Base-by-base conservation (phyloP, 352 stramenopile species). In the Pythium aphanidermatum region DNA sequence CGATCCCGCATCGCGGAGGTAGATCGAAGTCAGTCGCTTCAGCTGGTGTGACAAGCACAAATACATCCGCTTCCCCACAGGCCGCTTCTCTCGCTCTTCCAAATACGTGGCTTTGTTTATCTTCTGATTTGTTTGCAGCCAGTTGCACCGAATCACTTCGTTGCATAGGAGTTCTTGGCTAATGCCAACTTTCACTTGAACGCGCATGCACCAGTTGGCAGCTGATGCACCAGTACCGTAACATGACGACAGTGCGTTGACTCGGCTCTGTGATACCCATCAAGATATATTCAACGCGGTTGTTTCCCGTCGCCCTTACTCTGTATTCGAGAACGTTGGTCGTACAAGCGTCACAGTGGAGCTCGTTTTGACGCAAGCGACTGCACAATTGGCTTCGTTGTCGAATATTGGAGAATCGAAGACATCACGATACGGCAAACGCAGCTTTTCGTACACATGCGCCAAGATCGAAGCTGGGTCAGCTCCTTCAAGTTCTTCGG, bases 21-120 rank as follows among this genome's bases (percentile, higher is more conserved):
- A 48, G 41, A 48, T 2, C 26, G 25, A 48, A 48, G 16, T 35
- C 41, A 24, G 41, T 36, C 16, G 17, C 41, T 23, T 48, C 8
- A 37, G 14, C 41, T 48, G 41, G 29, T 28, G 41, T 48, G 25
- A 48, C 20, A 17, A 48, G 41, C 41, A 48, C 35, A 27, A 48
- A 48, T 6, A 48, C 25, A 48, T 48, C 41, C 23, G 41, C 35
- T 14, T 20, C 20, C 21, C 23, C 23, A 23, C 23, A 23, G 2
- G 25, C 41, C 5, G 41, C 41, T 48, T 37, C 37, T 36, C 17
- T 12, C 19, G 10, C 23, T 44, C 36, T 26, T 27, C 17, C 17
- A 21, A 17, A 29, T 44, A 44, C 6, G 23, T 11, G 7, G 17
- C 19, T 44, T 44, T 16, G 23, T 29, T 44, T 13, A 44, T 13